Percentiles rank a stretch among this genome's conserved stretches.
Conservation (phyloP, 208 protist genomes). For the Trypanosoma brucei region DNA sequence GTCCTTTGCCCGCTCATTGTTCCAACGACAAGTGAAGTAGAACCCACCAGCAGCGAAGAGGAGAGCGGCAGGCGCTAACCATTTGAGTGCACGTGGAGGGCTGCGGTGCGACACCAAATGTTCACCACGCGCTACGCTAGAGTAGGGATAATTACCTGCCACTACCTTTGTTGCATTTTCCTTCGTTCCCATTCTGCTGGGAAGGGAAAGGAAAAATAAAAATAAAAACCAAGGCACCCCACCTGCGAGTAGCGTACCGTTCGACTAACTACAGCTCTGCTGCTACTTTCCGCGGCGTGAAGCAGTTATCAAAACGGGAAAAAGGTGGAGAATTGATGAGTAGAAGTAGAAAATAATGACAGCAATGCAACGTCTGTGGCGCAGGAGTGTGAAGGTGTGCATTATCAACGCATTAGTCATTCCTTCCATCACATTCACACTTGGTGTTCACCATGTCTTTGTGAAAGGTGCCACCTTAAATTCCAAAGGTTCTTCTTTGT, state of each 20-base stretch:
- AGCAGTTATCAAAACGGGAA: background rate
- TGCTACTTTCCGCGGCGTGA: background rate
- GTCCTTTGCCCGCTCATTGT: slow-evolving; percentile 53
- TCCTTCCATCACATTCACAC: background rate
- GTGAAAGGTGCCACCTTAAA: too few relatives aligned
- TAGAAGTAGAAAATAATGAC: background rate
- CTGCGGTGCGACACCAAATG: slow-evolving; percentile 7
- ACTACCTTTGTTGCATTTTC: background rate
- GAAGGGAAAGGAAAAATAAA: background rate
- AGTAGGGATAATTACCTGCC: slow-evolving; percentile 14
- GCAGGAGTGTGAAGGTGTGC: too few relatives aligned
- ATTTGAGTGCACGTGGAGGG: slow-evolving; percentile 16
- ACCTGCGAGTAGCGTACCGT: too few relatives aligned
- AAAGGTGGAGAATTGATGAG: background rate
- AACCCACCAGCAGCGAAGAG: slow-evolving; percentile 61
- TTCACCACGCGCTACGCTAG: slow-evolving; percentile 9
- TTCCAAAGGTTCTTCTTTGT: too few relatives aligned
- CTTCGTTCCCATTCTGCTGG: background rate
- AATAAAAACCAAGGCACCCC: too few relatives aligned
- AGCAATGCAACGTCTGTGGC: background rate
- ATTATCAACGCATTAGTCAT: background rate
- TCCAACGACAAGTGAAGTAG: slow-evolving; percentile 67
- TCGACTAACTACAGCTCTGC: too few relatives aligned
- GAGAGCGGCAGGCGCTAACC: slow-evolving; percentile 51
- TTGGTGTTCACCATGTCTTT: background rate